These are phyloP conservation scores for Phytopythium litorale DNA, from an alignment of 352 stramenopile genomes.

Conservation along the genomic window DNA sequence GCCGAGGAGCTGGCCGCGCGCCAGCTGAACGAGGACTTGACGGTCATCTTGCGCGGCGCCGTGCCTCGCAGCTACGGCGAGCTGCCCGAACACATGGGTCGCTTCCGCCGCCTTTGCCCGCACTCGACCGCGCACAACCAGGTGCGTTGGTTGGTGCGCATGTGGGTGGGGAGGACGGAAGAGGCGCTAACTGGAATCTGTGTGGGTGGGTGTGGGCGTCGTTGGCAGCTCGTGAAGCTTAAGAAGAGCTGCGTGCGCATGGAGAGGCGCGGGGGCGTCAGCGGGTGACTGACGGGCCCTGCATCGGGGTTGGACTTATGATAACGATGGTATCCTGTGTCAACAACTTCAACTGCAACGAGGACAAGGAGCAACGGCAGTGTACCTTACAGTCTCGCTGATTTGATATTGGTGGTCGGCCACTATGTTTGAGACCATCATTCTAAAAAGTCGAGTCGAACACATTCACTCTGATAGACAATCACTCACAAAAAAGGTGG, in stretches of 20 bases:
- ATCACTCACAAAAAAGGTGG: slow-evolving; percentile 1
- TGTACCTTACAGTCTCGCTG: not conserved
- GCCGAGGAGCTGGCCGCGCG: slow-evolving; percentile 37
- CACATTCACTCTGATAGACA: not conserved
- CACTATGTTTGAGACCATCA: not conserved
- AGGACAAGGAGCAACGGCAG: not conserved
- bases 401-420: slow-evolving; percentile 7
- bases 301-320: not conserved
- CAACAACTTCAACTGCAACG: slow-evolving; percentile 5
- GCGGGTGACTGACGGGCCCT: not conserved
- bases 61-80: slow-evolving; percentile 62
- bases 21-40: slow-evolving; percentile 71
- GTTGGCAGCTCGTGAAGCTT: slow-evolving; percentile 41
- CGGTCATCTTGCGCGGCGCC: slow-evolving; percentile 49
- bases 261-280: not conserved
- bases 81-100: slow-evolving; percentile 50
- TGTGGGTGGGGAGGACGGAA: too few species aligned
- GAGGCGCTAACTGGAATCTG: not conserved
- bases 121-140: slow-evolving; percentile 72
- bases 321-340: not conserved
- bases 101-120: slow-evolving; percentile 56
- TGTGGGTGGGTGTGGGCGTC: not conserved
- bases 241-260: slow-evolving; percentile 52
- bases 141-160: slow-evolving; percentile 10
- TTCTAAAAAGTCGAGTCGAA: not conserved